phyloP scores from a whole-genome alignment of 1,139 yeast species.

The Saccharomyces hybrid region DNA sequence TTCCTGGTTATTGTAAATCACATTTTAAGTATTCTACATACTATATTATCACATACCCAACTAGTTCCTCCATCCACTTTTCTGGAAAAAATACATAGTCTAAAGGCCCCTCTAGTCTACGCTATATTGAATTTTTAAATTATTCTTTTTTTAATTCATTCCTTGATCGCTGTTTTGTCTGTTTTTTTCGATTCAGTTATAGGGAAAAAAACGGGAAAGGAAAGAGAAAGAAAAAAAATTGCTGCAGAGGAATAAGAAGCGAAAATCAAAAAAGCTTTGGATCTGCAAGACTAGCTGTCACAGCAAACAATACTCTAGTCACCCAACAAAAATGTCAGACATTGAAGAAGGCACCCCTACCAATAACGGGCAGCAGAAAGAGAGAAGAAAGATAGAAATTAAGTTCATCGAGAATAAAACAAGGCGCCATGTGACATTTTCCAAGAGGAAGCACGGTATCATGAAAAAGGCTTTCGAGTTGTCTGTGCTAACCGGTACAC shows the following conservation, averaged over 20 bases:
- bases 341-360: slow-evolving; percentile 12
- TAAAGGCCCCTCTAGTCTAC: neutral
- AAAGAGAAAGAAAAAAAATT: neutral
- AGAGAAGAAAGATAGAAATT: slow-evolving; percentile 94
- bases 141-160: neutral
- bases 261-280: neutral
- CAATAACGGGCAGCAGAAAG: slow-evolving; percentile 30
- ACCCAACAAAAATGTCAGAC: slow-evolving; percentile 4
- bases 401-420: slow-evolving; percentile 96
- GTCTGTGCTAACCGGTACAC: slow-evolving; percentile 93
- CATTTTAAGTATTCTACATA: neutral
- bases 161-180: neutral
- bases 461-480: slow-evolving; percentile 98
- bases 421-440: slow-evolving; percentile 93
- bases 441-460: slow-evolving; percentile 96
- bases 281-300: neutral
- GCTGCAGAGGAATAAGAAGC: neutral
- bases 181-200: neutral
- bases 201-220: neutral
- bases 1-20: neutral
- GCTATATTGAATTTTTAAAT: neutral
- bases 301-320: slow-evolving; percentile 18
- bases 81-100: neutral
- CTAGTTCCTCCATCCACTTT: neutral
- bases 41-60: neutral